A percentile compares a stretch with the other conserved stretches of the same genome.
phyloP scores from a whole-genome alignment of 164 flowering plant genomes.

The Paratinospora sagittata region DNA sequence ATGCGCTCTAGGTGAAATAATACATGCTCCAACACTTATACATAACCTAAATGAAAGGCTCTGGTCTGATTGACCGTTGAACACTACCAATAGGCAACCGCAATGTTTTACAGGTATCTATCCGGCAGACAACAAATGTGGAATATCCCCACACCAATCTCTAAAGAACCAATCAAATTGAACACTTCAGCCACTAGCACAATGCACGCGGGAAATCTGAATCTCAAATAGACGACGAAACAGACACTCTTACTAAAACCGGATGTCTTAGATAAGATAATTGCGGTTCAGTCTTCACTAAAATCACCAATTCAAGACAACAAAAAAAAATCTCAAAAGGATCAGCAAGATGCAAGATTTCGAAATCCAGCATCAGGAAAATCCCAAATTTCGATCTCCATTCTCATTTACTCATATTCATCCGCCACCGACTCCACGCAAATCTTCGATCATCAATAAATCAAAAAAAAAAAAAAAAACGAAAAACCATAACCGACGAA shows the following conservation, averaged over 20 bases:
- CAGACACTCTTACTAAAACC: background rate
- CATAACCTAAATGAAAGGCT: background rate
- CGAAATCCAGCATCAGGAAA: background rate
- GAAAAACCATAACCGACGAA: background rate
- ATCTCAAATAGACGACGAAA: background rate
- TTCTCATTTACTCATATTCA: background rate
- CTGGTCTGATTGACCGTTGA: background rate
- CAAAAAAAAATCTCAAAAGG: background rate
- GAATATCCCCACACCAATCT: too few species aligned
- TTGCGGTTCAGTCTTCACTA: background rate
- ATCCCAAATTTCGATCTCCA: background rate
- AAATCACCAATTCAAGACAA: background rate
- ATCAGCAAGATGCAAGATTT: background rate
- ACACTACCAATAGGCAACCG: background rate
- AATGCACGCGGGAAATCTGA: background rate
- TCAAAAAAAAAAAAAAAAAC: constrained; percentile 2
- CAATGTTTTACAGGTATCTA: background rate
- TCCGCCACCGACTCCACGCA: background rate
- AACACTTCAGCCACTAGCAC: too few species aligned
- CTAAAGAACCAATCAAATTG: too few species aligned
- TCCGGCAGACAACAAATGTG: background rate
- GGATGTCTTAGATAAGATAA: background rate
- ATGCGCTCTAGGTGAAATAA: background rate
- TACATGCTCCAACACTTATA: background rate
- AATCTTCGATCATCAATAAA: background rate